A percentile compares a stretch with the other conserved stretches of the same genome.
phyloP scores from a whole-genome alignment of 768 basidiomycete species.

The Tremella yokohamensis region DNA sequence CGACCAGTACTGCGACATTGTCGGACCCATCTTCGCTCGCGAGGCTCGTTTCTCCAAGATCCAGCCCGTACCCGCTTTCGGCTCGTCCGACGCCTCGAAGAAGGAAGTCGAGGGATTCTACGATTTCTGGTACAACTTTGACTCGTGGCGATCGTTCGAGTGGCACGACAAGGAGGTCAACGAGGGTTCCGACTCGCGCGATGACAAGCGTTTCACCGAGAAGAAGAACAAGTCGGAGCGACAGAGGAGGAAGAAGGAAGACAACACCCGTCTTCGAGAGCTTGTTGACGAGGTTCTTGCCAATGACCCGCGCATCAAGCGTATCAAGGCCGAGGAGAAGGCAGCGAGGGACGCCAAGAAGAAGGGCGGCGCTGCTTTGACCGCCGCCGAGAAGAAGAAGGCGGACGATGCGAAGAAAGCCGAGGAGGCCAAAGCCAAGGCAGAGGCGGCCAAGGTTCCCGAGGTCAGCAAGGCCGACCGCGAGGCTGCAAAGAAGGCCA shows the following conservation, averaged over 20 bases:
- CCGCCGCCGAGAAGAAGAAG: conserved; percentile 54
- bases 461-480: conserved; percentile 49
- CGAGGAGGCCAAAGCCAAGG: conserved; percentile 64
- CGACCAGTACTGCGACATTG: conserved; percentile 66
- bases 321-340: conserved; percentile 95
- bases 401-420: conserved; percentile 57
- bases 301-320: conserved; percentile 90
- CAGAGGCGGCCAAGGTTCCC: conserved; percentile 60
- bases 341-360: conserved; percentile 90
- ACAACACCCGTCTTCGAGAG: conserved; percentile 78
- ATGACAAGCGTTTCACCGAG: conserved; percentile 97
- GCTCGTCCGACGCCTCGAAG: conserved; percentile 67
- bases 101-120: conserved; percentile 87
- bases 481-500: conserved; percentile 62
- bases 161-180: conserved; percentile 98
- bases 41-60: conserved; percentile 87
- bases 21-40: conserved; percentile 78
- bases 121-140: conserved; percentile 99
- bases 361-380: conserved; percentile 53
- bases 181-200: conserved; percentile 96
- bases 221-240: conserved; percentile 99
- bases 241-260: conserved; percentile 93
- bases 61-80: conserved; percentile 78
- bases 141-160: conserved; percentile 96
- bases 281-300: conserved; percentile 80